phyloP scores from a whole-genome alignment of 352 stramenopile species.

The Phytophthora quininea region DNA sequence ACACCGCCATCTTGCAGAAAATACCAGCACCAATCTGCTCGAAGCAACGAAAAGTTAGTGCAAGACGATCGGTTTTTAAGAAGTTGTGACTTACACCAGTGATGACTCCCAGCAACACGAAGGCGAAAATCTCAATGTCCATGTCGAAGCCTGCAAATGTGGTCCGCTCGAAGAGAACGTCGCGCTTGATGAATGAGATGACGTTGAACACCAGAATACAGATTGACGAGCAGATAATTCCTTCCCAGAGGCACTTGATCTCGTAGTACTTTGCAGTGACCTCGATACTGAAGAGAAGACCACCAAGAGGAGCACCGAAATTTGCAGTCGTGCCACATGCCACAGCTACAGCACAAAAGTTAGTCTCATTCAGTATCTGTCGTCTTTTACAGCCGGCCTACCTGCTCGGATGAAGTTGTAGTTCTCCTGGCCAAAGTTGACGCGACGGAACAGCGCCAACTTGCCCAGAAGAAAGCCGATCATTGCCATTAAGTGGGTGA shows the following conservation, averaged over 20 bases:
- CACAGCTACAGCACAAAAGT: constrained; percentile 39
- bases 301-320: constrained; percentile 80
- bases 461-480: constrained; percentile 74
- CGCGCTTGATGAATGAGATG: constrained; percentile 78
- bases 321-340: constrained; percentile 83
- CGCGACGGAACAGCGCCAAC: constrained; percentile 68
- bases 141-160: constrained; percentile 84
- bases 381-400: constrained; percentile 17
- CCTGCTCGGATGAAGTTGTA: constrained; percentile 76
- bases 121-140: constrained; percentile 83
- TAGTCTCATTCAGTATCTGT: background rate
- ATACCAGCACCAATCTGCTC: constrained; percentile 65
- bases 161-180: constrained; percentile 83
- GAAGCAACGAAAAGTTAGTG: background rate
- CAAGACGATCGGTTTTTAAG: background rate
- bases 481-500: constrained; percentile 79
- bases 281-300: constrained; percentile 86
- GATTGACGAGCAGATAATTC: constrained; percentile 81
- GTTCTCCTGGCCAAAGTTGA: constrained; percentile 79
- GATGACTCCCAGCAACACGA: constrained; percentile 71
- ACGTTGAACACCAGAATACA: constrained; percentile 85
- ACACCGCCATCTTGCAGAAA: constrained; percentile 63
- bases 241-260: constrained; percentile 88
- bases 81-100: constrained; percentile 55
- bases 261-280: constrained; percentile 87